These are phyloP conservation scores for Candolleomyces eurysporus DNA, from an alignment of 768 basidiomycete species.

Conservation along the genomic window DNA sequence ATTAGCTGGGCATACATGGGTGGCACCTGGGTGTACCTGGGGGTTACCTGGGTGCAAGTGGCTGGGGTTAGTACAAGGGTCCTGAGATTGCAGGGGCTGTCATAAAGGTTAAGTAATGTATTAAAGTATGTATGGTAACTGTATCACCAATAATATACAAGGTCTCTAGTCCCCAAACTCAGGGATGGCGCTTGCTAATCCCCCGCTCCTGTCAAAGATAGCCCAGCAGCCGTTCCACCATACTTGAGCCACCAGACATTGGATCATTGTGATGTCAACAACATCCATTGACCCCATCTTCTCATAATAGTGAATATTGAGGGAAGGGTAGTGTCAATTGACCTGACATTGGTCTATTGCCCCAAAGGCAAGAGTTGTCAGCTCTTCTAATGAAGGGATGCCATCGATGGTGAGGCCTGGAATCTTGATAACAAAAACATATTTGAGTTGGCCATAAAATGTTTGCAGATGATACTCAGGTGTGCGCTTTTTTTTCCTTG, in stretches of 20 bases:
- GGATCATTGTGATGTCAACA: neutral
- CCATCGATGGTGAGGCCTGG: neutral
- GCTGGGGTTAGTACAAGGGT: too few relatives aligned
- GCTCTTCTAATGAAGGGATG: neutral
- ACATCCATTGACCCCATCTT: neutral
- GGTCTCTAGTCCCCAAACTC: too few relatives aligned
- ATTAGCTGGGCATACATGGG: too few relatives aligned
- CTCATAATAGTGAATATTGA: conserved; percentile 3
- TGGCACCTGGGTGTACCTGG: too few relatives aligned
- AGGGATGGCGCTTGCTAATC: too few relatives aligned
- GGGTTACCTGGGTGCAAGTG: too few relatives aligned
- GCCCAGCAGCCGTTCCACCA: neutral
- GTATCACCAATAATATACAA: too few relatives aligned
- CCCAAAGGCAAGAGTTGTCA: neutral
- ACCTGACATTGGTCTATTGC: neutral
- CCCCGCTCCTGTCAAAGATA: neutral
- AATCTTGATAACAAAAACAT: neutral
- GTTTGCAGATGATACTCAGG: neutral
- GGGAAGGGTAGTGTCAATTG: neutral
- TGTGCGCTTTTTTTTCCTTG: too few relatives aligned
- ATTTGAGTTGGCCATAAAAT: conserved; percentile 1
- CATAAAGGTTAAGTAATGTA: too few relatives aligned
- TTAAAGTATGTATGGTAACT: too few relatives aligned
- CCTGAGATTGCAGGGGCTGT: too few relatives aligned
- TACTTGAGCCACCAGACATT: neutral